Percentiles rank a stretch among this genome's conserved stretches.
These are phyloP conservation scores for Erodium chrysanthum DNA, from an alignment of 441 rosid species.

Conservation along the genomic window DNA sequence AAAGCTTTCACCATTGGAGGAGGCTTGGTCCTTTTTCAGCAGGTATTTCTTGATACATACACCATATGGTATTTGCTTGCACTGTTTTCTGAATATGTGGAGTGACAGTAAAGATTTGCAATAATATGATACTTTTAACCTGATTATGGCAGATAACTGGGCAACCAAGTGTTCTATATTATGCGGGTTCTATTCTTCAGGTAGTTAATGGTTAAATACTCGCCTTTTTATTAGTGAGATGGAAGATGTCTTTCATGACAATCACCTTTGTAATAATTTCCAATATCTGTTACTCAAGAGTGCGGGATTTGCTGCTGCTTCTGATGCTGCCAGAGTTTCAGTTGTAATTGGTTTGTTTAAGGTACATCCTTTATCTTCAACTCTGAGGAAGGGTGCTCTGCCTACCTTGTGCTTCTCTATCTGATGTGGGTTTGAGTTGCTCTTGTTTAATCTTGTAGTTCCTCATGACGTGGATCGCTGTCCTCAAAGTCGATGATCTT, in stretches of 20 bases:
- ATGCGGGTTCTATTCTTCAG: conserved; percentile 96
- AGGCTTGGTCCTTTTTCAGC: conserved; percentile 94
- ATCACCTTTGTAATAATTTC: conserved; percentile 10
- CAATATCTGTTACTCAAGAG: conserved; percentile 37
- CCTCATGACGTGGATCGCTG: conserved; percentile 85
- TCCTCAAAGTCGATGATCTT: conserved; percentile 81
- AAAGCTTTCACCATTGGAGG: conserved; percentile 89
- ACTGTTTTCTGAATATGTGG: neutral
- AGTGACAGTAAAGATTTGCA: neutral
- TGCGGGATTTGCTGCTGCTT: conserved; percentile 96
- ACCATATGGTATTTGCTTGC: too few relatives aligned
- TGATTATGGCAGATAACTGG: conserved; percentile 74
- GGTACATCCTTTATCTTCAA: conserved; percentile 30
- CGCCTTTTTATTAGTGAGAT: conserved; percentile 15
- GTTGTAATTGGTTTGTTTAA: conserved; percentile 81
- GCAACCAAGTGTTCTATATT: conserved; percentile 92
- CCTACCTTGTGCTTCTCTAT: conserved; percentile 12
- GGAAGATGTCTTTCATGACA: neutral
- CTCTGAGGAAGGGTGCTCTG: neutral
- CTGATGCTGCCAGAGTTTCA: conserved; percentile 93
- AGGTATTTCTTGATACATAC: conserved; percentile 35
- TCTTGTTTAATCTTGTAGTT: conserved; percentile 34
- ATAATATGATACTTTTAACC: conserved; percentile 3
- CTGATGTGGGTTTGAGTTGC: conserved; percentile 8
- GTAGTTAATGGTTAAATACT: conserved; percentile 28